phyloP scores from a whole-genome alignment of 768 basidiomycete species.

The Calocybe indica region DNA sequence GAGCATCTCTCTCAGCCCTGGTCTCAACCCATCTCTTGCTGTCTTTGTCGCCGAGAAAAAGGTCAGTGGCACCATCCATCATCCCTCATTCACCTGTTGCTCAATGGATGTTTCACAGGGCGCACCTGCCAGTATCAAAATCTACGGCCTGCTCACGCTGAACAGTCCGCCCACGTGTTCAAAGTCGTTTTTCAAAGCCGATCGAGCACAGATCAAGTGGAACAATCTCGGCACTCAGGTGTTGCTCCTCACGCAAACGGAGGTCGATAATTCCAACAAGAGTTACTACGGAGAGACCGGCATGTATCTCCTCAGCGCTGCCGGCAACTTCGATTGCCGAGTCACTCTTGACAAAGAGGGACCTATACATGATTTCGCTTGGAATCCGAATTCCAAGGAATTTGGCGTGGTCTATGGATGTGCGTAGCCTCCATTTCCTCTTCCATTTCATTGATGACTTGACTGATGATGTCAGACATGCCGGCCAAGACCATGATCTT shows the following conservation, averaged over 20 bases:
- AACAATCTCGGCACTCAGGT: constrained; percentile 91
- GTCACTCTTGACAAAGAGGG: constrained; percentile 92
- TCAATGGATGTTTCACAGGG: constrained; percentile 40
- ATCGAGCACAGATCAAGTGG: constrained; percentile 93
- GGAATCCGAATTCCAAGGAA: constrained; percentile 96
- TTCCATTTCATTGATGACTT: neutral
- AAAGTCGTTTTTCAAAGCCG: constrained; percentile 95
- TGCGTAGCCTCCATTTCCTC: constrained; percentile 34
- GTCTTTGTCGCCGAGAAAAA: constrained; percentile 95
- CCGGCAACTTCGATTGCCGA: constrained; percentile 90
- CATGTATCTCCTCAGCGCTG: constrained; percentile 85
- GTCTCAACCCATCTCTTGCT: constrained; percentile 83
- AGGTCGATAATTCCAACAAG: constrained; percentile 95
- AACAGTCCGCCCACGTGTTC: constrained; percentile 62
- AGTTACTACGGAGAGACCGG: constrained; percentile 98
- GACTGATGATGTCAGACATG: constrained; percentile 56
- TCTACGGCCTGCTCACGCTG: constrained; percentile 69
- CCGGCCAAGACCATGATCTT: constrained; percentile 92
- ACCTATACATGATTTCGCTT: constrained; percentile 92
- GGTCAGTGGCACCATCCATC: constrained; percentile 28
- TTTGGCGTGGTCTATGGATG: constrained; percentile 97
- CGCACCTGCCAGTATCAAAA: constrained; percentile 80
- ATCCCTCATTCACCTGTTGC: neutral
- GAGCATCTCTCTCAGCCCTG: constrained; percentile 71
- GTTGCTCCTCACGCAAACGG: constrained; percentile 88